Percentiles rank a stretch among this genome's conserved stretches.
phyloP scores from a whole-genome alignment of 495 filamentous ascomycete species.

The Neurospora pannonica region DNA sequence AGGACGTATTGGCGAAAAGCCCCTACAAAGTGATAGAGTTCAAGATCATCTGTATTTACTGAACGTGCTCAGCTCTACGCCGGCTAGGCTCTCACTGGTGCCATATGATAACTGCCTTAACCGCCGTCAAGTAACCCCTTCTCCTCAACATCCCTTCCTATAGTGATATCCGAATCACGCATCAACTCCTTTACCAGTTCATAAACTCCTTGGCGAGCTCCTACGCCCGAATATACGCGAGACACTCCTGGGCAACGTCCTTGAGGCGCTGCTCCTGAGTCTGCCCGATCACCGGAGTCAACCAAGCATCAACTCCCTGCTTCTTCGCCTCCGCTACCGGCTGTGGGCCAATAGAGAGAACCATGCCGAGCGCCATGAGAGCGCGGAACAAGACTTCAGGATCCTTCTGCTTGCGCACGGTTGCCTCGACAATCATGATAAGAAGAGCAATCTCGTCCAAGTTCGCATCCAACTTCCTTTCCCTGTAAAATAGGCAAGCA shows the following conservation, averaged over 20 bases:
- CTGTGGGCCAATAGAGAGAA: slow-evolving; percentile 48
- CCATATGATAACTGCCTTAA: not conserved
- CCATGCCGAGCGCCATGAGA: slow-evolving; percentile 73
- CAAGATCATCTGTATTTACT: not conserved
- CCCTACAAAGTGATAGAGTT: not conserved
- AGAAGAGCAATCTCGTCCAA: slow-evolving; percentile 12
- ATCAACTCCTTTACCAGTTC: not conserved
- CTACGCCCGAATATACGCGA: slow-evolving; percentile 19
- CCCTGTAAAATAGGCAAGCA: slow-evolving; percentile 46
- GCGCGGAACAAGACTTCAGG: slow-evolving; percentile 75
- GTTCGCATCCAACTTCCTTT: slow-evolving; percentile 4
- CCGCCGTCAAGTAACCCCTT: not conserved
- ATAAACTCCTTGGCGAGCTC: not conserved
- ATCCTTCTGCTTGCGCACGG: slow-evolving; percentile 57
- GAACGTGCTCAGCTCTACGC: not conserved
- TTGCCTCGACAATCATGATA: slow-evolving; percentile 43
- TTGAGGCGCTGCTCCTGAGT: slow-evolving; percentile 48
- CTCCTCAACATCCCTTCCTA: not conserved
- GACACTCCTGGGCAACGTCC: slow-evolving; percentile 50
- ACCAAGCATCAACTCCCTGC: slow-evolving; percentile 32
- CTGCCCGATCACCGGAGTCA: slow-evolving; percentile 33
- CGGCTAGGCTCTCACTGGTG: not conserved
- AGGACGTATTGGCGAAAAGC: not conserved
- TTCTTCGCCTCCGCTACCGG: slow-evolving; percentile 33
- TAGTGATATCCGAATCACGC: not conserved